These are phyloP conservation scores for Trichoderma parareesei DNA, from an alignment of 495 filamentous ascomycete genomes.

Conservation along the genomic window DNA sequence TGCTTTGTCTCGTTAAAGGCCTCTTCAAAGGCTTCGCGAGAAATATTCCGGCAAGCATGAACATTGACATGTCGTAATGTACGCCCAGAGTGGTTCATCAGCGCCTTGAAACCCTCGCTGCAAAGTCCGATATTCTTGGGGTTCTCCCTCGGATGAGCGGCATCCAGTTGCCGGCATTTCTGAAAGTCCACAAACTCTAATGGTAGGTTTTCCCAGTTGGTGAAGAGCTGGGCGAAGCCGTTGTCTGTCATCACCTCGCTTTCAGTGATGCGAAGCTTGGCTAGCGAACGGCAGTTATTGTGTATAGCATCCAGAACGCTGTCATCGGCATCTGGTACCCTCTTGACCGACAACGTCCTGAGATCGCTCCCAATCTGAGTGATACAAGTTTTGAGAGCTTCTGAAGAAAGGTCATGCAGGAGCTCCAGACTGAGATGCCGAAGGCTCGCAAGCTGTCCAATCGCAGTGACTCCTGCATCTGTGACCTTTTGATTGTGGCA, in stretches of 20 bases:
- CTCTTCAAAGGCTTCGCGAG: conserved; percentile 54
- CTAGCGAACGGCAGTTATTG: conserved; percentile 53
- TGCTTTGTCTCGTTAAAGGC: conserved; percentile 52
- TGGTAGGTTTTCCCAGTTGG: conserved; percentile 60
- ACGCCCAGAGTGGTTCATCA: conserved; percentile 77
- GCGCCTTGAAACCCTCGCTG: conserved; percentile 59
- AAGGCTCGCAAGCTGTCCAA: conserved; percentile 51
- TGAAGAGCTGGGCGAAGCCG: conserved; percentile 63
- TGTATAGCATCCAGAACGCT: conserved; percentile 57
- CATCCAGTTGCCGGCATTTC: conserved; percentile 65
- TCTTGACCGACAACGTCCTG: conserved; percentile 63
- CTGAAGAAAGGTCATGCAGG: conserved; percentile 20
- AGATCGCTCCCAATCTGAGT: conserved; percentile 50
- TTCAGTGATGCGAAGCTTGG: conserved; percentile 68
- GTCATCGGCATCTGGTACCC: conserved; percentile 50
- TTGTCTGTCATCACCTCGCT: conserved; percentile 68
- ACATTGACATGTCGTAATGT: conserved; percentile 58
- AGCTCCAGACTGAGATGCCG: conserved; percentile 66
- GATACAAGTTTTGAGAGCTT: conserved; percentile 33
- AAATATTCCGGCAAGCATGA: conserved; percentile 71
- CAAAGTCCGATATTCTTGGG: conserved; percentile 61
- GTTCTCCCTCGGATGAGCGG: conserved; percentile 43
- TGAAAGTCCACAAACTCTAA: conserved; percentile 63
- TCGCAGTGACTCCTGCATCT: conserved; percentile 36
- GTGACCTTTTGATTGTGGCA: conserved; percentile 44